Conservation (phyloP, 306 rosid species). For the Rosa multiflora region DNA sequence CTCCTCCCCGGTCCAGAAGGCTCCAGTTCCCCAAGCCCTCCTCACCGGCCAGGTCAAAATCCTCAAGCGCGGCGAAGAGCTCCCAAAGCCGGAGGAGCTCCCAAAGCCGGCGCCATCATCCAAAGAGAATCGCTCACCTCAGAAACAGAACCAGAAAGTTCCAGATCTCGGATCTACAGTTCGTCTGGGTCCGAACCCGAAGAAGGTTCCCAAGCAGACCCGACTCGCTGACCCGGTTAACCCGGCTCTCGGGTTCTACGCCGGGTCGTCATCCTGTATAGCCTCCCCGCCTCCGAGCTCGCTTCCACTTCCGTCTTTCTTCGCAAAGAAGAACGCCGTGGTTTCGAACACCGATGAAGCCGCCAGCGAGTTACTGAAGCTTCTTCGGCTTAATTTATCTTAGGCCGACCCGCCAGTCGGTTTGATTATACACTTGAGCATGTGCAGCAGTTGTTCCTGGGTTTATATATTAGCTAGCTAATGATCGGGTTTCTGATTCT, state of each 20-base stretch:
- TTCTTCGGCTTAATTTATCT: constrained; percentile 32
- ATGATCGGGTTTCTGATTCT: constrained; percentile 26
- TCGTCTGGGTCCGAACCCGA: constrained; percentile 15
- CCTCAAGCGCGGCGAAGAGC: constrained; percentile 41
- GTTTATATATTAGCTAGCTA: constrained; percentile 11
- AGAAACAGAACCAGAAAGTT: not conserved
- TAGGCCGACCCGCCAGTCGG: not conserved
- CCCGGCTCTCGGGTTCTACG: constrained; percentile 28
- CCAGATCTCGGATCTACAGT: not conserved
- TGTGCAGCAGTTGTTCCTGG: constrained; percentile 1
- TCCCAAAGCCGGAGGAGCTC: not conserved
- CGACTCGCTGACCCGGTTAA: not conserved
- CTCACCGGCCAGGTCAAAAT: constrained; percentile 41
- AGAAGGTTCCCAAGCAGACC: not conserved
- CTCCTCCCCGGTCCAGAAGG: not conserved
- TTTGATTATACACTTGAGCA: not conserved
- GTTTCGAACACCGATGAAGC: constrained; percentile 23
- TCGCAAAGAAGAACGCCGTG: constrained; percentile 23
- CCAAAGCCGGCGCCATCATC: not conserved
- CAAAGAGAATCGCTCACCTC: not conserved
- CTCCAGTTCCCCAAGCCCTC: constrained; percentile 3
- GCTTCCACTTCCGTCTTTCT: constrained; percentile 52
- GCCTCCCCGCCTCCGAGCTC: constrained; percentile 58
- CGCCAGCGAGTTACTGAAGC: constrained; percentile 34
- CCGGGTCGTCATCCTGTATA: constrained; percentile 34